Evolutionary conservation across 176 grass and related monocot genomes (phyloP).

Genomic region (Cymbopogon citratus): DNA sequence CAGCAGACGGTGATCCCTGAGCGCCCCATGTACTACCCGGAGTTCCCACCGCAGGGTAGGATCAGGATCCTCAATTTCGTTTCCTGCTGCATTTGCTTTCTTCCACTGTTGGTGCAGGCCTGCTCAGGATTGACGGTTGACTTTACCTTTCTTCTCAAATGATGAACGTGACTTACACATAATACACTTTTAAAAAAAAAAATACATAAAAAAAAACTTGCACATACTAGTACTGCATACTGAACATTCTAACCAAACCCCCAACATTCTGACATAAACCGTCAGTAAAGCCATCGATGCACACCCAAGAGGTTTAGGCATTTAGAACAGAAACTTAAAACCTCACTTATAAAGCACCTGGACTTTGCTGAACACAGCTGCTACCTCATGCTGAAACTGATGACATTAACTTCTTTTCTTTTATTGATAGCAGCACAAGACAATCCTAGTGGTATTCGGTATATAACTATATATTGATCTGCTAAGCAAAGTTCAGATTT

Average conservation of each 20-base stretch:
- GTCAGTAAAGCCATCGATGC: neutral
- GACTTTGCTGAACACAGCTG: neutral
- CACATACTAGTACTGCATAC: neutral
- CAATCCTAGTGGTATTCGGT: neutral
- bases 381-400: too few species aligned
- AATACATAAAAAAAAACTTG: neutral
- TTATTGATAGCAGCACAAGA: neutral
- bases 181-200: neutral
- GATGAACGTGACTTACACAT: neutral
- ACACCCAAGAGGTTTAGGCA: too few species aligned
- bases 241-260: neutral
- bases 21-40: conserved; percentile 78
- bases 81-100: neutral
- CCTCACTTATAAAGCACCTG: neutral
- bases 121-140: neutral
- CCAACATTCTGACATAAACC: neutral
- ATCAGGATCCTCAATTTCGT: neutral
- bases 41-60: conserved; percentile 75
- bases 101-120: neutral
- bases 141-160: neutral
- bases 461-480: neutral
- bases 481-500: neutral
- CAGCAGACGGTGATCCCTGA: conserved; percentile 76
- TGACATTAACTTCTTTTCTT: neutral
- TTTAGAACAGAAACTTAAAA: neutral